Percentiles rank a stretch among this genome's conserved stretches.
Conservation (phyloP, 2,329 filamentous ascomycete genomes). For the Diaporthe sp. region DNA sequence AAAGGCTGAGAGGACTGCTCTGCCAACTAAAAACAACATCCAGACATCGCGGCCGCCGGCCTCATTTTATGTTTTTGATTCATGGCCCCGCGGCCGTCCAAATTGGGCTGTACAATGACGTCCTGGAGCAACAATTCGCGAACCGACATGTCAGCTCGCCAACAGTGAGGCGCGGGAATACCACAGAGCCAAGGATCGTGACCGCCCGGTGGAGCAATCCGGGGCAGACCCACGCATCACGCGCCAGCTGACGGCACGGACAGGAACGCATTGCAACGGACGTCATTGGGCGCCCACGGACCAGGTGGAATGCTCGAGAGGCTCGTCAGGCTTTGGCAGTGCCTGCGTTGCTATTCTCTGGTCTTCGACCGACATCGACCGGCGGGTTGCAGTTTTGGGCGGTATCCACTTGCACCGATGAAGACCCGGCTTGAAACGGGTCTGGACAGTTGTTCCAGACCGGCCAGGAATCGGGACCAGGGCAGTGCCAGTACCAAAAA, state of each 20-base stretch:
- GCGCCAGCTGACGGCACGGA: slow-evolving; percentile 17
- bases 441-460: not conserved
- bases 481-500: not conserved
- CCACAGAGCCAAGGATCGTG: slow-evolving; percentile 23
- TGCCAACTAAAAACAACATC: not conserved
- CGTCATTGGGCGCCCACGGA: not conserved
- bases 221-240: slow-evolving; percentile 18
- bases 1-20: slow-evolving; percentile 4
- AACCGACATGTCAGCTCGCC: not conserved
- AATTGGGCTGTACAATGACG: not conserved
- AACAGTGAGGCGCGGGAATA: slow-evolving; percentile 13
- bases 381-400: not conserved
- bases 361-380: not conserved
- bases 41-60: not conserved
- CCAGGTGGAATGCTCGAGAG: not conserved
- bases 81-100: not conserved
- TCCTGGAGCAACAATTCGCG: not conserved
- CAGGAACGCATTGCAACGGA: not conserved
- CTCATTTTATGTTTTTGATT: slow-evolving; percentile 31
- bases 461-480: not conserved
- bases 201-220: slow-evolving; percentile 17
- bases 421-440: slow-evolving; percentile 24
- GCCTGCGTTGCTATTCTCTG: slow-evolving; percentile 13
- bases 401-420: slow-evolving; percentile 7
- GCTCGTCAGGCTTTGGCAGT: not conserved